These are phyloP conservation scores for Trypanosomatidae sp. DNA, from an alignment of 208 protist species.

Conservation along the genomic window DNA sequence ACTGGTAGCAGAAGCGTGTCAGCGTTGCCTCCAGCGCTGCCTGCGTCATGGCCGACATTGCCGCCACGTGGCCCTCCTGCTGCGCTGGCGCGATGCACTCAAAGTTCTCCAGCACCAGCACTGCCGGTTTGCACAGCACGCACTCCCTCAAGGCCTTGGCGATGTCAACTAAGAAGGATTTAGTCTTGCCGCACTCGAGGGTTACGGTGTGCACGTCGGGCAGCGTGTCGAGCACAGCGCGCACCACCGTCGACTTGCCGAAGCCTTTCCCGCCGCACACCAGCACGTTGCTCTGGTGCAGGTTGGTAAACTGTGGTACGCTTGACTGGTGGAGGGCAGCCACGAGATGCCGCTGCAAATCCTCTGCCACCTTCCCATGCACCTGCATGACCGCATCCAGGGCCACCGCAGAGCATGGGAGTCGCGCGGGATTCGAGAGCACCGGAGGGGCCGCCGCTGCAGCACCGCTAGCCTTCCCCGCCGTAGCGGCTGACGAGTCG, in stretches of 20 bases:
- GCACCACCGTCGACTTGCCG: conserved; percentile 76
- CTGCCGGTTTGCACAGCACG: conserved; percentile 71
- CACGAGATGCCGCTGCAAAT: conserved; percentile 47
- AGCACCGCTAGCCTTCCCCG: background rate
- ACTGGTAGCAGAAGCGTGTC: conserved; percentile 41
- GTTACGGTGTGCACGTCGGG: conserved; percentile 49
- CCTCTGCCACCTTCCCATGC: conserved; percentile 47
- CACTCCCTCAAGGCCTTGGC: conserved; percentile 57
- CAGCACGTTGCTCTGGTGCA: conserved; percentile 63
- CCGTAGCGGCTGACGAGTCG: conserved; percentile 4
- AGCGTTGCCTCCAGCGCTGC: conserved; percentile 63
- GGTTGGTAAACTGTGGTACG: conserved; percentile 19
- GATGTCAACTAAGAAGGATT: conserved; percentile 46
- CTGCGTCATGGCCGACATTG: conserved; percentile 61
- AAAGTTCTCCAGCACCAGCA: conserved; percentile 88
- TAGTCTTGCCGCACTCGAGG: conserved; percentile 60
- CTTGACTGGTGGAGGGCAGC: conserved; percentile 31
- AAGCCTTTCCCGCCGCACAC: conserved; percentile 83
- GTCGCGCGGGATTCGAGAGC: background rate
- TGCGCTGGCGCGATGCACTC: conserved; percentile 77
- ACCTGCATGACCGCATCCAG: conserved; percentile 46
- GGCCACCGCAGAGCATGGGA: conserved; percentile 2
- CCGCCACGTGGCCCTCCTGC: conserved; percentile 60
- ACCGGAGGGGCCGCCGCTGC: background rate
- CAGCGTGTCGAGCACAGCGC: conserved; percentile 42